Evolutionary conservation across 345 rosid species (phyloP), one percentile per base, ranked within the genome.

Genomic region (Salix caprea): DNA sequence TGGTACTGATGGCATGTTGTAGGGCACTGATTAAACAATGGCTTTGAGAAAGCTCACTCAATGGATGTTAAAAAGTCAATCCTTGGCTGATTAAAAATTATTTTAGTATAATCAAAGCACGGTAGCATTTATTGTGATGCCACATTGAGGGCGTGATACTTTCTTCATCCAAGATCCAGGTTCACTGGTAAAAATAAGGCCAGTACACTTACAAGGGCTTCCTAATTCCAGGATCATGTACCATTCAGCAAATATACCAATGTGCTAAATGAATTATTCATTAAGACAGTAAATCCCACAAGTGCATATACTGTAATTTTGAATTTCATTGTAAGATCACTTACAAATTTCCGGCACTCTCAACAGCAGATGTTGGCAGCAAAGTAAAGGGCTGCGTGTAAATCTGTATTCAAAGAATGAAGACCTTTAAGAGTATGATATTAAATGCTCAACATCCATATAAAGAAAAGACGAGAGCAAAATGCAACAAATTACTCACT

Each of bases 271-370:
- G 50, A 52, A 28, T 34, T n/a, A 69, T 21, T 5, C 39, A 24
- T 26, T 19, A 37, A 74, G 67, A 46, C 58, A 50, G n/a, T 46
- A 48, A 39, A 48, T 24, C 50, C 14, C 9, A 60, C 36, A 64
- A 32, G 12, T 11, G 65, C 61, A 62, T 30, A 44, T 18, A 76
- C 6, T 40, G 14, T 7, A 54, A 65, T 24, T 30, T 0, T 46
- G 58, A 77, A 77, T 6, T 28, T 62, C 11, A 76, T 64, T 48
- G 36, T 39, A 11, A 19, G 58, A 77, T 62, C 56, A 85, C 97
- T 88, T 86, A 91, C 96, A 85, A 70, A 80, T 93, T 93, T 83
- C 97, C 97, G 28, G 96, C 96, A 73, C 76, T 80, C 81, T 93
- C 93, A 66, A 93, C 93, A 37, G 91, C 90, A 75, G 96, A 89